Conservation (phyloP, 768 basidiomycete genomes). For the Boletus edulis region DNA sequence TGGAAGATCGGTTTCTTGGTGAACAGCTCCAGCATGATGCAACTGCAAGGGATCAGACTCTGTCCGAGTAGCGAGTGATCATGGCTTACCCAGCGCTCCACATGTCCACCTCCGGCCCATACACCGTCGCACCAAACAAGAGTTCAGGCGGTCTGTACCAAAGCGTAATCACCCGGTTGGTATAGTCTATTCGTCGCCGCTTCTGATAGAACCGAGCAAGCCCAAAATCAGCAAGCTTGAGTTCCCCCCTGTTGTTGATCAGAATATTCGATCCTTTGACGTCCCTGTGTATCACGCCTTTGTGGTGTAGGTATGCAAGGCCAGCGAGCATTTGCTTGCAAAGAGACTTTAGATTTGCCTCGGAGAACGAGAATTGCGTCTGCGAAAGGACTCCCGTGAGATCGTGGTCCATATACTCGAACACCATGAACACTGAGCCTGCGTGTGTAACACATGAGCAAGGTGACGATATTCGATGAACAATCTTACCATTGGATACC, state of each 20-base stretch:
- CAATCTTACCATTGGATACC: conserved; percentile 83
- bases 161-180: conserved; percentile 98
- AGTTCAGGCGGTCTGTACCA: conserved; percentile 99
- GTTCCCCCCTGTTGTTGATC: conserved; percentile 84
- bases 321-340: conserved; percentile 95
- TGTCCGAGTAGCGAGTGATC: not conserved
- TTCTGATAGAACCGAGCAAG: conserved; percentile 96
- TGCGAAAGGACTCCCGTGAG: conserved; percentile 93
- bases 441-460: conserved; percentile 10
- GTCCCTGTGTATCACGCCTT: conserved; percentile 95
- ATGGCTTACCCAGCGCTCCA: conserved; percentile 91
- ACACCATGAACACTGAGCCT: conserved; percentile 99
- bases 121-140: conserved; percentile 91
- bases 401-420: conserved; percentile 99
- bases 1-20: conserved; percentile 97
- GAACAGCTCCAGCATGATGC: conserved; percentile 98
- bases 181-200: conserved; percentile 87
- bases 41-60: conserved; percentile 45
- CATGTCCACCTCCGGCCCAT: conserved; percentile 98
- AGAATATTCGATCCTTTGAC: conserved; percentile 99
- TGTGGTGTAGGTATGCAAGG: conserved; percentile 91
- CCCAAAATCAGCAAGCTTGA: conserved; percentile 97
- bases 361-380: conserved; percentile 78
- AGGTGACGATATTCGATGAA: not conserved
- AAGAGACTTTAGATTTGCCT: conserved; percentile 92